Evolutionary conservation across 2,329 filamentous ascomycete species (phyloP).

Genomic region (Microdochium nivale): DNA sequence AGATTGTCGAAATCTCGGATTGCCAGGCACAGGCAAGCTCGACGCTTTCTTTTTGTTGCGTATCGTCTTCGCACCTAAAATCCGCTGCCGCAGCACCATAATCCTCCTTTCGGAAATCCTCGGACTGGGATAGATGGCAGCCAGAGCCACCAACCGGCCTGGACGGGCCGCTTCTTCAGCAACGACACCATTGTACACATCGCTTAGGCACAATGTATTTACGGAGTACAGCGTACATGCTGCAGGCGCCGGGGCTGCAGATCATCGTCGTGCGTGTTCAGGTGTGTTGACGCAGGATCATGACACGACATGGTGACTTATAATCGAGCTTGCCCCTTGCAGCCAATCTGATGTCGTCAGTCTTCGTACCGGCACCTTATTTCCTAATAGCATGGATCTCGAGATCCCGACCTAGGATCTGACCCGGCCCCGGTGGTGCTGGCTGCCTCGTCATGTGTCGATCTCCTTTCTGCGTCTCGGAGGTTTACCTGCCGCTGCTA

Average conservation of each 20-base stretch:
- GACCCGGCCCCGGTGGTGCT: background rate
- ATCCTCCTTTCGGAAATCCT: too few species aligned
- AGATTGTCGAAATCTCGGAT: too few species aligned
- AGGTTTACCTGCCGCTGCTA: background rate
- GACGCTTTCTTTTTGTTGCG: too few species aligned
- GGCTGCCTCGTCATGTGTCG: background rate
- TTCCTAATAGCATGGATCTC: background rate
- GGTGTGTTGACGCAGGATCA: background rate
- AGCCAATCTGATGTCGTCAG: background rate
- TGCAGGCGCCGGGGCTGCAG: background rate
- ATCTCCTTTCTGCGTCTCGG: background rate
- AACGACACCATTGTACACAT: background rate
- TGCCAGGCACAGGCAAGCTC: too few species aligned
- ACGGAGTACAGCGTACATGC: background rate
- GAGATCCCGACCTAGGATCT: background rate
- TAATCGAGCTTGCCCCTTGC: background rate
- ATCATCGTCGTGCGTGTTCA: background rate
- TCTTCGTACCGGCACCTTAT: background rate
- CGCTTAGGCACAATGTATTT: background rate
- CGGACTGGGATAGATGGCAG: background rate
- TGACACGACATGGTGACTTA: background rate
- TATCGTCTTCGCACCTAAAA: too few species aligned
- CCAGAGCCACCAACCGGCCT: background rate
- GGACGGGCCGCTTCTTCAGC: background rate
- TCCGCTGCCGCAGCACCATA: too few species aligned